Percentiles rank a stretch among this genome's conserved stretches.
phyloP scores from a whole-genome alignment of 768 basidiomycete genomes.

The Cyclocybe aegerita region DNA sequence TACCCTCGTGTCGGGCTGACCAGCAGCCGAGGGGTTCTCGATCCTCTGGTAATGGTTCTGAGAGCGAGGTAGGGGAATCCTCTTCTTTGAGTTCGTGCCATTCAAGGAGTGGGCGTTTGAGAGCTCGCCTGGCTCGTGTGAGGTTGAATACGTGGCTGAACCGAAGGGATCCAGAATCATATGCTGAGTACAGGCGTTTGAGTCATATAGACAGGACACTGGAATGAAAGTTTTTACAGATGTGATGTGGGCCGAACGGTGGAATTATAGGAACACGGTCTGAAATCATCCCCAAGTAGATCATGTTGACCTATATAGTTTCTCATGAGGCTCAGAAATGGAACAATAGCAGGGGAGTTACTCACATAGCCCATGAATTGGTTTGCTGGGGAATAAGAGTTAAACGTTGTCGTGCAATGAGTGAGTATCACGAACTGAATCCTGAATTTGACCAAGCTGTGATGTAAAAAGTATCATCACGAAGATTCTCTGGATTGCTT shows the following conservation, averaged over 20 bases:
- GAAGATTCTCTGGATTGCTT: conserved; percentile 22
- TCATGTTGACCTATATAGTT: conserved; percentile 38
- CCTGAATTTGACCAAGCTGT: conserved; percentile 57
- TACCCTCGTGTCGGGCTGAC: conserved; percentile 24
- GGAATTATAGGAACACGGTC: conserved; percentile 47
- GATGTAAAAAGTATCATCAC: conserved; percentile 50
- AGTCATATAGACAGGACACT: not conserved
- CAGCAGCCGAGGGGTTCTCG: conserved; percentile 30
- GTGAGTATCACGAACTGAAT: conserved; percentile 39
- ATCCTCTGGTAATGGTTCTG: conserved; percentile 11
- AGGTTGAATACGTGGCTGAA: conserved; percentile 47
- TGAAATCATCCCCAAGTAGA: conserved; percentile 45
- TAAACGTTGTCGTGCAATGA: too few species aligned
- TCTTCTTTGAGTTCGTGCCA: conserved; percentile 46
- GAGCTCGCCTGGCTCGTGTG: conserved; percentile 28
- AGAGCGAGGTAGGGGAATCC: conserved; percentile 17
- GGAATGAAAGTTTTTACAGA: conserved; percentile 21
- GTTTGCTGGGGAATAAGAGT: conserved; percentile 23
- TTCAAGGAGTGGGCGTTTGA: conserved; percentile 44
- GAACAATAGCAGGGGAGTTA: not conserved
- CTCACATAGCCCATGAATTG: conserved; percentile 34
- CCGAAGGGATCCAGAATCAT: conserved; percentile 26
- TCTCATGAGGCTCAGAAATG: not conserved
- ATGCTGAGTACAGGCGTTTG: conserved; percentile 17
- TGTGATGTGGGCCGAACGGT: conserved; percentile 46